Percentiles rank a stretch among this genome's conserved stretches.
These are phyloP conservation scores for Citrullus mucosospermus DNA, from an alignment of 306 rosid genomes.

Conservation along the genomic window DNA sequence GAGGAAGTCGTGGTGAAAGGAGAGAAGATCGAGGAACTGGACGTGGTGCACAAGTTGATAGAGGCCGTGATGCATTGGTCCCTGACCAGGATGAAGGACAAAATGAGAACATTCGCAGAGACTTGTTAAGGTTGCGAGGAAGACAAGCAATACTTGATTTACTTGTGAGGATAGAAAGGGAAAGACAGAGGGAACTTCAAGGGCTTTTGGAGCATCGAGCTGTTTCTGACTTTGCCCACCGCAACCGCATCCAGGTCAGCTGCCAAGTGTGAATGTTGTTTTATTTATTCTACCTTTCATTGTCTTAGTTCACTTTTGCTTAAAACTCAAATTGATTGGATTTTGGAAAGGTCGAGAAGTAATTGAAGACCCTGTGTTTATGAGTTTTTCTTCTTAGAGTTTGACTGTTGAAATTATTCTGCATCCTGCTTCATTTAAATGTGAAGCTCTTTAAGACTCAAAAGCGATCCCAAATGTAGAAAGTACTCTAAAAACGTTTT, in stretches of 20 bases:
- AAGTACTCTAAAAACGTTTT: background rate
- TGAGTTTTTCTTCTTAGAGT: background rate
- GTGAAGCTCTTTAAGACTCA: background rate
- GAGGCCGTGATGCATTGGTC: constrained; percentile 31
- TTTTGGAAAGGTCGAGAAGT: background rate
- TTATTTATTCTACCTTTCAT: background rate
- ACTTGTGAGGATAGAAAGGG: constrained; percentile 86
- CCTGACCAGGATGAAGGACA: constrained; percentile 77
- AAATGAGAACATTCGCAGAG: constrained; percentile 82
- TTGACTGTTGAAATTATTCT: background rate
- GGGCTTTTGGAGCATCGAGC: constrained; percentile 94
- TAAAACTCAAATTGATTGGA: background rate
- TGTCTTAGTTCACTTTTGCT: background rate
- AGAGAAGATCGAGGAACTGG: constrained; percentile 55
- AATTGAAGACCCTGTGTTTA: background rate
- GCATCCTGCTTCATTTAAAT: background rate
- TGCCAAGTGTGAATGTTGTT: background rate
- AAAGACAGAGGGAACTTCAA: constrained; percentile 90
- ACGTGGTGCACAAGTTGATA: constrained; percentile 35
- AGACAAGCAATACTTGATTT: constrained; percentile 91
- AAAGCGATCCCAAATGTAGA: background rate
- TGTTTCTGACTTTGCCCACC: constrained; percentile 98
- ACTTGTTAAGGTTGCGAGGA: constrained; percentile 83
- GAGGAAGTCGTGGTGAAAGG: constrained; percentile 77
- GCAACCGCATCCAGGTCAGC: constrained; percentile 97